A percentile compares a stretch with the other conserved stretches of the same genome.
These are phyloP conservation scores for Prunus fruticosa DNA, from an alignment of 306 rosid genomes.

Conservation along the genomic window DNA sequence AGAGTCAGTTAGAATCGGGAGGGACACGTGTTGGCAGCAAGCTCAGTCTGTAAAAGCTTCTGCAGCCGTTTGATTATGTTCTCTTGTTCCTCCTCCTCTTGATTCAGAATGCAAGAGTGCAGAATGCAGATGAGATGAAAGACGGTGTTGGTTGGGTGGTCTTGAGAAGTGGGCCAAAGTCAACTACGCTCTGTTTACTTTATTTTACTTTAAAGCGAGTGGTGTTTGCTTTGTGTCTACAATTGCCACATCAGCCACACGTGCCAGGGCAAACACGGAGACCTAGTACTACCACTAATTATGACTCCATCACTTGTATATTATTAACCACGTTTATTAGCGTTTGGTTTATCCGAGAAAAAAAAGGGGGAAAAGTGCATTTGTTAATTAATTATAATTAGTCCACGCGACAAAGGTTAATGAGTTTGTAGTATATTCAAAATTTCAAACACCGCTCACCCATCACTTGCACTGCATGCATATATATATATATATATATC, in stretches of 20 bases:
- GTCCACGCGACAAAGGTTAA: neutral
- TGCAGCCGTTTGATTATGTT: conserved; percentile 18
- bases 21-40: conserved; percentile 34
- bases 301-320: neutral
- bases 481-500: no score
- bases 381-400: neutral
- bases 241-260: conserved; percentile 17
- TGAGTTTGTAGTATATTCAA: neutral
- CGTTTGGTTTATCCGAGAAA: conserved; percentile 1
- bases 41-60: neutral
- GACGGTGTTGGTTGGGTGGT: neutral
- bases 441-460: no score
- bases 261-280: conserved; percentile 7
- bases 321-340: conserved; percentile 1
- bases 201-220: neutral
- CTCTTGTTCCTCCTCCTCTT: no score
- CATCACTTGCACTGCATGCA: no score
- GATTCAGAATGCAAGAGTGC: neutral
- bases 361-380: neutral
- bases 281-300: conserved; percentile 9
- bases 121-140: neutral
- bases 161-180: conserved; percentile 10
- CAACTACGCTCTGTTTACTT: neutral
- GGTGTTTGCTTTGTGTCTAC: no score
- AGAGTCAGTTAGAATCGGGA: conserved; percentile 19